Conservation (phyloP, 352 stramenopile species). For the Saprolegnia parasitica region DNA sequence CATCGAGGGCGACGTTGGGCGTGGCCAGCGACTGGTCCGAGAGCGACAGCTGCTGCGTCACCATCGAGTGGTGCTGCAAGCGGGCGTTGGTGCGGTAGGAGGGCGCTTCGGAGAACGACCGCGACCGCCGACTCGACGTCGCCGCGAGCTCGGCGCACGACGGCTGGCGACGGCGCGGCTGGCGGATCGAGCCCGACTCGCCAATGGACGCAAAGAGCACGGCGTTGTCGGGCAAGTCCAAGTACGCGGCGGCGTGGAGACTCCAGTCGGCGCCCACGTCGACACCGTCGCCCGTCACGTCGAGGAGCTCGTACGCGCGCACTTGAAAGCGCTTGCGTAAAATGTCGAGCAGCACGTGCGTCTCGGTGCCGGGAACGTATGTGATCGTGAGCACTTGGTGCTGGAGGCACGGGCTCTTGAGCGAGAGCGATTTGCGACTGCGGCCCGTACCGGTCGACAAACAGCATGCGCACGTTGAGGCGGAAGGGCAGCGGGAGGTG, state of each 20-base stretch:
- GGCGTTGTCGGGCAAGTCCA: constrained; percentile 50
- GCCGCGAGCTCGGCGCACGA: not conserved
- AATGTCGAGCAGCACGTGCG: constrained; percentile 62
- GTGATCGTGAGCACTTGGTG: constrained; percentile 72
- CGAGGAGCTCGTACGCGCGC: constrained; percentile 66
- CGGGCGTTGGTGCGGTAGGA: not conserved
- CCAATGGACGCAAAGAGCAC: constrained; percentile 72
- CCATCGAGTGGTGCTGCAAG: not conserved
- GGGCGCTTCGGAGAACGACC: constrained; percentile 20
- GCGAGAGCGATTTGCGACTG: constrained; percentile 55
- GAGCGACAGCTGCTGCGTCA: no score
- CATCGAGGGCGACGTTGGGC: constrained; percentile 5
- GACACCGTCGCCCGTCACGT: constrained; percentile 55
- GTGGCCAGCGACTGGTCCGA: not conserved
- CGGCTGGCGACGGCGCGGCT: not conserved
- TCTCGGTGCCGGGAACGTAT: constrained; percentile 74
- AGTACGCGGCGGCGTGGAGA: constrained; percentile 39
- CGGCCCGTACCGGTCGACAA: constrained; percentile 12
- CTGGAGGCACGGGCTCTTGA: constrained; percentile 76
- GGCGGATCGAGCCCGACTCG: constrained; percentile 42
- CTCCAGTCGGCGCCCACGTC: constrained; percentile 36
- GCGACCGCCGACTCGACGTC: constrained; percentile 1
- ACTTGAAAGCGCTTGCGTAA: constrained; percentile 77
- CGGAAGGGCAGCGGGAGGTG: constrained; percentile 56
- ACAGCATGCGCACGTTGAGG: constrained; percentile 35